Evolutionary conservation across 257 asterid genomes (phyloP), one percentile per base, ranked within the genome.

Genomic region (Perilla frutescens): DNA sequence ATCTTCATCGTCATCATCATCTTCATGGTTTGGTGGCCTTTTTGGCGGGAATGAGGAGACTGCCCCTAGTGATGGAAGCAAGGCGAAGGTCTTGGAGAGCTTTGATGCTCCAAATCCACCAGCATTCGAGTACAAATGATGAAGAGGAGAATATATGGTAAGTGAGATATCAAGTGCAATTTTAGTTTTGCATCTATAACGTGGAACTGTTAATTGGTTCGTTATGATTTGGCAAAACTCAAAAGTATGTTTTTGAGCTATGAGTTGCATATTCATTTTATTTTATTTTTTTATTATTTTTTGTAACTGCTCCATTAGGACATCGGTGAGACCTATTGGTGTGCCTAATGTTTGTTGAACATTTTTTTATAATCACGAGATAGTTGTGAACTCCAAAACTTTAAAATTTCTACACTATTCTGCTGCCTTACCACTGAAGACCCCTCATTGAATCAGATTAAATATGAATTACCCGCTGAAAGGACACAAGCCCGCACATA

Each of bases 51-150:
- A 87, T 67, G 95, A 91, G 66, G 96, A 89, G 79, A 55, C 77
- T 26, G 64, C 40, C 50, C 51, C 80, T 4, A 70, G 85, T 66
- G 84, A 86, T 66, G 93, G 93, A 70, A 86, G 89, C 83, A 90
- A 89, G 88, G 83, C 98, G 11, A 81, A 86, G 84, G 92, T 95
- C 74, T 79, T 95, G 86, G 99, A 95, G 89, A 92, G 97, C 87
- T 90, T 87, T 77, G 96, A 95, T 79, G 84, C 98, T 61, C 98
- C 99, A 8, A 73, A 29, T 70, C 97, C 99, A 11, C 99, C 99
- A 14, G 83, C 96, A 0, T 95, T 92, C 32, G 98, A 95, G 82
- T 95, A 83, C 81, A 92, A 95, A 79, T 90, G 84, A 84, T 31
- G n/a, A n/a, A n/a, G 72, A 62, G 54, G 65, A 49, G 43, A 61